Base-by-base conservation (phyloP, 805 yeast species). In the Nakazawaea ernobii region DNA sequence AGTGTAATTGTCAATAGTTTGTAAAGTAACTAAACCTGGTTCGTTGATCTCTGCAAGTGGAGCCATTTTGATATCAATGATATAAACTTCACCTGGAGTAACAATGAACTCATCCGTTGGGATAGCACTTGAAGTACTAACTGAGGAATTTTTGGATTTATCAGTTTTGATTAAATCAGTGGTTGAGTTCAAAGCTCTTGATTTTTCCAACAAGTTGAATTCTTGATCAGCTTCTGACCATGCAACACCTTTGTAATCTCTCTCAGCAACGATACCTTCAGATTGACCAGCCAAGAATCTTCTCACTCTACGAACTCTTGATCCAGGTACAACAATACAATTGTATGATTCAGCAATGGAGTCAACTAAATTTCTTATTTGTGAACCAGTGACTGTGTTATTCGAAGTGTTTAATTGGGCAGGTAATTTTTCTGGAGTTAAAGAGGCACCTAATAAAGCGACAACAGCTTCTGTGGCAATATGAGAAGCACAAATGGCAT, bases 241-340 rank as follows among this genome's bases (percentile, higher is more conserved):
- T 27, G 77, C 85, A 46, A 91, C 95, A 61, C 96, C 97, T 67
- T 92, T 91, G 68, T 86, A 87, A 55, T 88, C 96, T 60, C 82
- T 78, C 70, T 92, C 99, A 35, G 91, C 92, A 53, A 90, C 94
- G 47, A 90, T 72, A 62, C 90, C 94, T 61, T 89, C 95, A 50
- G 91, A 84, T 72, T 94, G 99, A 46, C 99, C 99, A 35, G 96
- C 95, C 60, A 94, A 78, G 59, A 92, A 94, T 61, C 98, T 80
- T 71, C 96, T 80, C 49, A 91, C 76, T 65, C 97, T 79, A 69
- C 99, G 84, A 38, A 94, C 86, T 63, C 88, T 83, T 20, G 97
- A 87, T 0, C 96, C 96, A 29, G 98, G 98, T 33, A 87, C 89
- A 46, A 94, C 89, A 49, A 74, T 73, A 71, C 96, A 89, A 62